These are phyloP conservation scores for Pontederia crassipes DNA, from an alignment of 176 grass and related monocot genomes.

Conservation along the genomic window DNA sequence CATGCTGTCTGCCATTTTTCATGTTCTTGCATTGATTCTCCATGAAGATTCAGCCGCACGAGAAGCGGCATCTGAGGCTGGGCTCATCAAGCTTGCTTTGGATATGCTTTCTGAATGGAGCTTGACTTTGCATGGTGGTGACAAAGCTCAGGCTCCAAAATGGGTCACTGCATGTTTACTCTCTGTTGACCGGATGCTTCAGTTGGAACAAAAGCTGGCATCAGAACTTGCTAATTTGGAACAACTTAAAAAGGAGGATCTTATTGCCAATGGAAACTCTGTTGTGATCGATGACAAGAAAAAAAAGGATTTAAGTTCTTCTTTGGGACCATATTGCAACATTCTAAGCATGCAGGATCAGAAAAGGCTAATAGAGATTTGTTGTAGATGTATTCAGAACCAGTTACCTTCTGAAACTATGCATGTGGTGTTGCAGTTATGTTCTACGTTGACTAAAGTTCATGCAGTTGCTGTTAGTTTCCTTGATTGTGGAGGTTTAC, in stretches of 20 bases:
- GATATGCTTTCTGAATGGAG: constrained; percentile 71
- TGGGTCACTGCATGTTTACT: constrained; percentile 95
- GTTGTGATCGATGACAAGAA: constrained; percentile 64
- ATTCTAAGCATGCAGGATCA: constrained; percentile 68
- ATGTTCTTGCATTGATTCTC: constrained; percentile 92
- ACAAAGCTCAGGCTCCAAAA: constrained; percentile 53
- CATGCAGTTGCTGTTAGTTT: constrained; percentile 66
- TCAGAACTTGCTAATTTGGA: constrained; percentile 67
- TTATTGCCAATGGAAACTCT: constrained; percentile 23
- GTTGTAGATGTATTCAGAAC: constrained; percentile 75
- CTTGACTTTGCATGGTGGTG: constrained; percentile 28
- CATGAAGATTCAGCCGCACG: constrained; percentile 76
- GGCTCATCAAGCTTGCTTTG: constrained; percentile 73
- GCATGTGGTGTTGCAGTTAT: constrained; percentile 90
- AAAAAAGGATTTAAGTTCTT: constrained; percentile 43
- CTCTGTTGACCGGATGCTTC: constrained; percentile 89
- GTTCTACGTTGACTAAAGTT: constrained; percentile 79
- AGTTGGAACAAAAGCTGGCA: constrained; percentile 69
- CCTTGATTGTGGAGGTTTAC: constrained; percentile 74
- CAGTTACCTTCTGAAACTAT: constrained; percentile 70
- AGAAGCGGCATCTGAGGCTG: constrained; percentile 57
- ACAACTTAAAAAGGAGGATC: constrained; percentile 62
- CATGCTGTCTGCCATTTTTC: constrained; percentile 61
- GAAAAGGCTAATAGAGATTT: constrained; percentile 72
- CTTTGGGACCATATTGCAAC: constrained; percentile 17